phyloP scores from a whole-genome alignment of 768 basidiomycete genomes.

The Leccinum arenicola region DNA sequence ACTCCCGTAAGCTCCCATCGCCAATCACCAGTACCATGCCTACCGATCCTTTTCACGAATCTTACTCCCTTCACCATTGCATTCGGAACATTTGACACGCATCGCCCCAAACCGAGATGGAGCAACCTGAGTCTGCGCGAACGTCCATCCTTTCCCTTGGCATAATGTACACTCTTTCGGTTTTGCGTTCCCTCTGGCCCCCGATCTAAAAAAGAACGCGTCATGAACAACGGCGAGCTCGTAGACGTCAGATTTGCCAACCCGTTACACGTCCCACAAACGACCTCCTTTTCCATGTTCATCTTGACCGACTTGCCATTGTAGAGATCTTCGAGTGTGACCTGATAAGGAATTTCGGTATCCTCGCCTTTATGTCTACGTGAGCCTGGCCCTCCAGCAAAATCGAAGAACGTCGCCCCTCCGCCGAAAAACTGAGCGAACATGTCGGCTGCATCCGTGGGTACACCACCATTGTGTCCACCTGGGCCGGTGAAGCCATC shows the following conservation, averaged over 20 bases:
- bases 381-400: slow-evolving; percentile 49
- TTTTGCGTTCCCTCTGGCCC: slow-evolving; percentile 81
- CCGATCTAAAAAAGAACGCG: slow-evolving; percentile 51
- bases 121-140: slow-evolving; percentile 52
- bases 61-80: slow-evolving; percentile 65
- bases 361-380: slow-evolving; percentile 64
- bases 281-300: slow-evolving; percentile 81
- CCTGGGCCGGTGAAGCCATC: slow-evolving; percentile 55
- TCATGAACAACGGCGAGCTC: slow-evolving; percentile 2
- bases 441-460: slow-evolving; percentile 55
- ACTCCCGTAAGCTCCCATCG: slow-evolving; percentile 2
- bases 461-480: slow-evolving; percentile 45
- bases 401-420: slow-evolving; percentile 60
- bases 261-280: slow-evolving; percentile 84
- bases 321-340: slow-evolving; percentile 90
- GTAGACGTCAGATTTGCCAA: slow-evolving; percentile 28
- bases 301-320: slow-evolving; percentile 87
- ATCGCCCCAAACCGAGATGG: slow-evolving; percentile 48
- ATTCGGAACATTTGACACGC: slow-evolving; percentile 62
- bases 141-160: slow-evolving; percentile 79
- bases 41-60: slow-evolving; percentile 84
- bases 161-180: slow-evolving; percentile 80
- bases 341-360: slow-evolving; percentile 73
- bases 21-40: slow-evolving; percentile 14
- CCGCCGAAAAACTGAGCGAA: slow-evolving; percentile 74